These are phyloP conservation scores for Nepenthes gracilis DNA, from an alignment of 148 eudicot species.

Conservation along the genomic window DNA sequence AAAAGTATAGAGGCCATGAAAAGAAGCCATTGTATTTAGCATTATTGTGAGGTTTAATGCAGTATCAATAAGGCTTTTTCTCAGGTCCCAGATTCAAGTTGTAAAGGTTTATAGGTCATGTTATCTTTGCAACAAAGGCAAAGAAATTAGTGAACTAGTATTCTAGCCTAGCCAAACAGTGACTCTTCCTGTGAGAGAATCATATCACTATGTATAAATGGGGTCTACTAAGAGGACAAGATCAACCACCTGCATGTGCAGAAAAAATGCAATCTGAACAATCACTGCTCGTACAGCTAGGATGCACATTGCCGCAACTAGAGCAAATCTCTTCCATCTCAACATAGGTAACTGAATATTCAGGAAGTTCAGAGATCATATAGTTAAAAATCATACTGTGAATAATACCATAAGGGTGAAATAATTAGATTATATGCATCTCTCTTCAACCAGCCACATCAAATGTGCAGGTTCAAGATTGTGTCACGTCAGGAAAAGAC, in stretches of 20 bases:
- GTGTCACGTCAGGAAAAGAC: no score
- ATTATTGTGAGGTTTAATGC: no score
- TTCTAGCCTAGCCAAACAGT: background rate
- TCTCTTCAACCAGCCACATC: no score
- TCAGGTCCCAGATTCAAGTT: no score
- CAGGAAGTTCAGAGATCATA: conserved; percentile 9
- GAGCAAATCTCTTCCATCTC: conserved; percentile 95
- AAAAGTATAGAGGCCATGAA: no score
- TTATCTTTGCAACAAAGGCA: no score
- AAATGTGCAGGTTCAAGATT: no score
- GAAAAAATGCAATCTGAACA: conserved; percentile 89
- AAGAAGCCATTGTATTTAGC: no score
- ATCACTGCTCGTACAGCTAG: conserved; percentile 89
- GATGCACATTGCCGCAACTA: conserved; percentile 95
- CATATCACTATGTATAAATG: background rate
- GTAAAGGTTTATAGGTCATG: no score
- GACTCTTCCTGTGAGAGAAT: background rate
- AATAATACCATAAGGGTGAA: background rate
- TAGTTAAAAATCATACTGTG: background rate
- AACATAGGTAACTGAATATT: conserved; percentile 62
- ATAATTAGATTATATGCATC: no score
- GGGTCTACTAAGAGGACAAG: background rate
- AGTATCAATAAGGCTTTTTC: no score
- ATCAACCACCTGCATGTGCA: conserved; percentile 76
- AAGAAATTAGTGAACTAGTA: no score